A percentile compares a stretch with the other conserved stretches of the same genome.
Conservation (phyloP, 495 filamentous ascomycete species). For the Aspergillus conjunctus region DNA sequence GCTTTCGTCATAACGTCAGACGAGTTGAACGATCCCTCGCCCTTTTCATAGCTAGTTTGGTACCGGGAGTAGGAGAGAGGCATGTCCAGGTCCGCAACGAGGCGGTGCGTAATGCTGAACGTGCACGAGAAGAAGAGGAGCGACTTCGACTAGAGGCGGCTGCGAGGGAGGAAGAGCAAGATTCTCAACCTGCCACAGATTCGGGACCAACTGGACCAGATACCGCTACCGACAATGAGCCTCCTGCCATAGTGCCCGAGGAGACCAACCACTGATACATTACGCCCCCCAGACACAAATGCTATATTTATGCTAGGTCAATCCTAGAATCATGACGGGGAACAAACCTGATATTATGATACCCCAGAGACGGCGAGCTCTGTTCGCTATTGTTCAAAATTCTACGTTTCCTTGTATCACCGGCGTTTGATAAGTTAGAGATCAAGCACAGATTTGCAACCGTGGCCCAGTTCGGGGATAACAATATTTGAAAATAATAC, state of each 20-base stretch:
- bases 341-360: not conserved
- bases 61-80: slow-evolving; percentile 82
- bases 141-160: slow-evolving; percentile 22
- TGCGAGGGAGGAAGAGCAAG: slow-evolving; percentile 8
- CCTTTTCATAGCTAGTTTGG: slow-evolving; percentile 80
- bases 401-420: not conserved
- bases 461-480: too few species aligned
- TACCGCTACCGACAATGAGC: slow-evolving; percentile 3
- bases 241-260: slow-evolving; percentile 19
- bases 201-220: slow-evolving; percentile 5
- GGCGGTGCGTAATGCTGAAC: slow-evolving; percentile 54
- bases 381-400: not conserved
- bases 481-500: too few species aligned
- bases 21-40: slow-evolving; percentile 73
- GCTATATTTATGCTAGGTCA: not conserved
- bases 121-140: slow-evolving; percentile 42
- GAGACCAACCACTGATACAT: slow-evolving; percentile 11
- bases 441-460: too few species aligned
- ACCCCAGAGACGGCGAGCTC: not conserved
- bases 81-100: slow-evolving; percentile 73
- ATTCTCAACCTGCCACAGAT: slow-evolving; percentile 5
- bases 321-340: not conserved
- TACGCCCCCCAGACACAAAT: not conserved
- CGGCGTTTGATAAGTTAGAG: too few species aligned
- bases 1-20: slow-evolving; percentile 53